phyloP scores from a whole-genome alignment of 805 yeast species.

The Metschnikowia noctiluminum region DNA sequence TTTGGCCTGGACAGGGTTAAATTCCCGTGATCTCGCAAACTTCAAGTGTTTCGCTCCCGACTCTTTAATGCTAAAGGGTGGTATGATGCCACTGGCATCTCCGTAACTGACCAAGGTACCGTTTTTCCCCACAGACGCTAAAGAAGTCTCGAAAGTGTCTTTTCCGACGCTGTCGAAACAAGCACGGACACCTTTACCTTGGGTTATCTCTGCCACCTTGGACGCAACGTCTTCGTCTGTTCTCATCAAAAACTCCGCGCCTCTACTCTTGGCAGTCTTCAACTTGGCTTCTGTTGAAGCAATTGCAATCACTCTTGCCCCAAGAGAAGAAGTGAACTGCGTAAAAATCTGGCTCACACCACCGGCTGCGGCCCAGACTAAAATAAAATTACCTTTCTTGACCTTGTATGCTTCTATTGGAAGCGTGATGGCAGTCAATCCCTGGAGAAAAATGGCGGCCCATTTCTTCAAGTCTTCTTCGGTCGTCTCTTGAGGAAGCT shows the following conservation, averaged over 20 bases:
- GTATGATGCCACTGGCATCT: conserved; percentile 79
- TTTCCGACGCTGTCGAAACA: conserved; percentile 79
- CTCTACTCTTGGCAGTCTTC: conserved; percentile 60
- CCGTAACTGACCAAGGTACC: conserved; percentile 80
- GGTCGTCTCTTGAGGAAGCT: conserved; percentile 42
- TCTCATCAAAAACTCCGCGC: conserved; percentile 74
- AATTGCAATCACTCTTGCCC: conserved; percentile 81
- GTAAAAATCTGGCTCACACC: conserved; percentile 77
- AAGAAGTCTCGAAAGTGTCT: conserved; percentile 64
- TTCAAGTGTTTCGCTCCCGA: conserved; percentile 62
- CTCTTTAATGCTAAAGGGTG: conserved; percentile 51
- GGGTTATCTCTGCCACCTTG: conserved; percentile 56
- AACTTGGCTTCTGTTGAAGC: conserved; percentile 78
- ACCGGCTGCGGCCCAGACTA: conserved; percentile 94
- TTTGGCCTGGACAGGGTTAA: conserved; percentile 44
- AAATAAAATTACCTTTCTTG: conserved; percentile 63
- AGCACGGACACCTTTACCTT: conserved; percentile 64
- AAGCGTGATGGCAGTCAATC: conserved; percentile 75
- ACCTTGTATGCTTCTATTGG: conserved; percentile 62
- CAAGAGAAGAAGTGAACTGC: conserved; percentile 59
- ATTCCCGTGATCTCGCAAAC: conserved; percentile 60
- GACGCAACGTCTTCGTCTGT: conserved; percentile 52
- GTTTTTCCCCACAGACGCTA: conserved; percentile 57
- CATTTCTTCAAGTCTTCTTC: conserved; percentile 51
- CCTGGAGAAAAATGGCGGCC: conserved; percentile 66